Conservation (phyloP, 2,329 filamentous ascomycete genomes). For the Xylaria multiplex region DNA sequence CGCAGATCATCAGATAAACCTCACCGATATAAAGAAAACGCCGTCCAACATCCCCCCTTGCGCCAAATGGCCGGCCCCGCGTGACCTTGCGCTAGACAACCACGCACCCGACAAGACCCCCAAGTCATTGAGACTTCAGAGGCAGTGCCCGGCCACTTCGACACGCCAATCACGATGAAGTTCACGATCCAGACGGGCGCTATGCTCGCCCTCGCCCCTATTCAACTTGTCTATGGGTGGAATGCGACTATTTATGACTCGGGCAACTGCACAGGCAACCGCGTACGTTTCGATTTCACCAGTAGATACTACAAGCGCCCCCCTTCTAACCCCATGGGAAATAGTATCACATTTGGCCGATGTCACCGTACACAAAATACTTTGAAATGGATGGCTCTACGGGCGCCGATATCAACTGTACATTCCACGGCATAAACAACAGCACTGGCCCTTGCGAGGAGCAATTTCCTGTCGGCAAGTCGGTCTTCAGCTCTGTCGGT, state of each 20-base stretch:
- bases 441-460: conserved; percentile 27
- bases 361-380: conserved; percentile 31
- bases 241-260: conserved; percentile 37
- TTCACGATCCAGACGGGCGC: conserved; percentile 25
- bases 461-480: conserved; percentile 34
- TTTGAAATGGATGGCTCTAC: conserved; percentile 35
- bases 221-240: conserved; percentile 29
- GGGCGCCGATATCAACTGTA: conserved; percentile 34
- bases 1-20: conserved; percentile 22
- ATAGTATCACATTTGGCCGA: conserved; percentile 33
- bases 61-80: background rate
- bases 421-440: conserved; percentile 25
- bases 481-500: conserved; percentile 33
- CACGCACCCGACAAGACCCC: background rate
- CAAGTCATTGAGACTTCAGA: background rate
- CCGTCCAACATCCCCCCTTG: conserved; percentile 1
- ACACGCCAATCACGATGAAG: conserved; percentile 24
- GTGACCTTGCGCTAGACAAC: background rate
- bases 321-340: conserved; percentile 8
- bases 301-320: background rate
- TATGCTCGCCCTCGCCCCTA: conserved; percentile 26
- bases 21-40: conserved; percentile 19
- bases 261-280: conserved; percentile 30
- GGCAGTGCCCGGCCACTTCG: background rate
- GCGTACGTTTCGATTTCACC: conserved; percentile 22